Base-by-base conservation (phyloP, 2,329 filamentous ascomycete species). In the Monosporascus sp. region DNA sequence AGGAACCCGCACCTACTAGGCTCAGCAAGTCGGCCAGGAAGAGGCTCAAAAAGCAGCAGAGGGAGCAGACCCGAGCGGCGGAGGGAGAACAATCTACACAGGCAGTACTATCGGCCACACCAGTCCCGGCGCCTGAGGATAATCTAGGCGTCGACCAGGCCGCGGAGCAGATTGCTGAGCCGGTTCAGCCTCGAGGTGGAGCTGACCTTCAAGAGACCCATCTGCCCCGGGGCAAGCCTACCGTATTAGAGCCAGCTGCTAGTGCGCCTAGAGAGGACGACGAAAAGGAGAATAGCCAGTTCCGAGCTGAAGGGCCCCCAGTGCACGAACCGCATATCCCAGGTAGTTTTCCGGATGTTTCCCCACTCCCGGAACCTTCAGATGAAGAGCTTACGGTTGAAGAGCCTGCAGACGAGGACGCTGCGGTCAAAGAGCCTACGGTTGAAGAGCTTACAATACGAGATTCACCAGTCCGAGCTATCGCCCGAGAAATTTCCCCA, bases 201-300 rank as follows among this genome's bases (percentile, higher is more conserved):
- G 8, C 9, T 4, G 11, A 18, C 18, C n/a, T 24, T 15, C 39
- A 18, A 20, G 39, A 24, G 9, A 24, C 39, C 9, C 22, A 18
- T 9, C 39, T 15, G 6, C 39, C 17, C 18, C 8, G 2, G 20
- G n/a, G 8, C 18, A 6, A 43, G 24, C 9, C 9, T 43, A 9
- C 18, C 22, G 3, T 20, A 43, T 6, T 14, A 9, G 20, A 15
- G 6, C 17, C 18, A 43, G 18, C 17, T 15, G 18, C 14, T 18
- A 43, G 11, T 14, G 9, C 39, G 17, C 39, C 39, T 24, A 6
- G 3, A 20, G 11, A 14, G 9, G 18, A 43, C n/a, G 55, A 64
- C 62, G 6, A 63, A 68, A 45, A 57, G 59, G 27, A 56, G 44
- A 35, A 14, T 35, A 35, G 31, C 31, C 31, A 35, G 31, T 35